Evolutionary conservation across 2,329 filamentous ascomycete species (phyloP).

Genomic region (Aspergillus phoenicis): DNA sequence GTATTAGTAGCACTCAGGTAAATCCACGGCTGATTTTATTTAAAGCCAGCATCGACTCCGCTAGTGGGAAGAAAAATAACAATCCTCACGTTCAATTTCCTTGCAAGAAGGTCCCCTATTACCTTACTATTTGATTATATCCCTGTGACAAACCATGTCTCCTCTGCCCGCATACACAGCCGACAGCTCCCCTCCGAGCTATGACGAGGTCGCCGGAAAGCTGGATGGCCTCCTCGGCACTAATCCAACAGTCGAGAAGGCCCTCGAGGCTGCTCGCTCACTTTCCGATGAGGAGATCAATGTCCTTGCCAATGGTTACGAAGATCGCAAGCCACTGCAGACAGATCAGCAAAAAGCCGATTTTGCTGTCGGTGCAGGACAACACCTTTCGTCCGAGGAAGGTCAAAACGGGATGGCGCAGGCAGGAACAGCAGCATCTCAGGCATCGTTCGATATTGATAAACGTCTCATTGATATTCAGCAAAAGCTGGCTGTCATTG

Average conservation of each 20-base stretch:
- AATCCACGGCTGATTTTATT: no score
- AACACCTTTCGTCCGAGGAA: background rate
- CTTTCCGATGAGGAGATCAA: conserved; percentile 3
- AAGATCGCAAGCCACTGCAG: background rate
- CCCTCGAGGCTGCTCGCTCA: background rate
- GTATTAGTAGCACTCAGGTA: no score
- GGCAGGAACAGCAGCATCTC: background rate
- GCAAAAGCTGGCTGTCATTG: background rate
- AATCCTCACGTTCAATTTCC: no score
- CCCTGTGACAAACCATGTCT: background rate
- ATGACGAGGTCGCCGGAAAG: background rate
- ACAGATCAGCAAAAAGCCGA: conserved; percentile 4
- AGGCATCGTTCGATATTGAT: background rate
- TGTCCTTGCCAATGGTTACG: background rate
- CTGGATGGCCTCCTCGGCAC: background rate
- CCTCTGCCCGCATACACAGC: background rate
- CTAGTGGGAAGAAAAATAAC: no score
- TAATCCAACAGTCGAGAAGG: background rate
- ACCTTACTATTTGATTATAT: background rate
- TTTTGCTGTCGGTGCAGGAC: background rate
- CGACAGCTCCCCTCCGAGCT: background rate
- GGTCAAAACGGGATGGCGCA: background rate
- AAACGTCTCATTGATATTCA: background rate
- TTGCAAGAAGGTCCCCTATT: background rate
- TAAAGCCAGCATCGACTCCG: no score